Evolutionary conservation across 179 eudicot genomes (phyloP).

Genomic region (Spergularia azorica): DNA sequence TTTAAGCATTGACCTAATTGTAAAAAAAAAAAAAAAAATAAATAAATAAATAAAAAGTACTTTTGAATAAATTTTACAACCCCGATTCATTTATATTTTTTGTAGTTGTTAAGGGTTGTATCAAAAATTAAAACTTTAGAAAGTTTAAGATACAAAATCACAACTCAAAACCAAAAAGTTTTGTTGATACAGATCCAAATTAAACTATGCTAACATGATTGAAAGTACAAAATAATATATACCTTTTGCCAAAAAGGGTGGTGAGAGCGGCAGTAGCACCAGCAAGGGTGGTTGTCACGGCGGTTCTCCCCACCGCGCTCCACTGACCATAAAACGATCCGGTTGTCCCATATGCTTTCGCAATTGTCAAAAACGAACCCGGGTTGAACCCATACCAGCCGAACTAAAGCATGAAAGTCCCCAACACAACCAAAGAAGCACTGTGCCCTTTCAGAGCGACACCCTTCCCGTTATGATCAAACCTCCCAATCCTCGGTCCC

Average conservation of each 20-base stretch:
- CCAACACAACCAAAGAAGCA: slow-evolving; percentile 45
- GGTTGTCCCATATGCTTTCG: slow-evolving; percentile 31
- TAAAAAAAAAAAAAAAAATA: too few relatives aligned
- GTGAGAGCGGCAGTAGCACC: slow-evolving; percentile 50
- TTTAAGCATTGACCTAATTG: too few relatives aligned
- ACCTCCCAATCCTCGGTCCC: slow-evolving; percentile 47
- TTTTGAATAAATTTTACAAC: too few relatives aligned
- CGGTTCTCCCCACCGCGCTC: slow-evolving; percentile 49
- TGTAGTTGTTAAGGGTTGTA: too few relatives aligned
- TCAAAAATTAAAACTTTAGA: too few relatives aligned
- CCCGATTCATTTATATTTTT: too few relatives aligned
- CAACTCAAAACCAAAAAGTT: too few relatives aligned
- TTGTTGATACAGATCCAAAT: too few relatives aligned
- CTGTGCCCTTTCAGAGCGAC: slow-evolving; percentile 40
- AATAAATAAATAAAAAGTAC: too few relatives aligned
- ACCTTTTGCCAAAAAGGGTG: slow-evolving; percentile 41
- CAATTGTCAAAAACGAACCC: slow-evolving; percentile 47
- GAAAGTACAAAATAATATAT: too few relatives aligned
- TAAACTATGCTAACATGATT: too few relatives aligned
- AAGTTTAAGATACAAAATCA: too few relatives aligned
- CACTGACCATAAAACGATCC: slow-evolving; percentile 54
- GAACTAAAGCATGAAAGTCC: slow-evolving; percentile 52
- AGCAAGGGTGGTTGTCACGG: slow-evolving; percentile 55
- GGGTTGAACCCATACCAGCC: slow-evolving; percentile 61
- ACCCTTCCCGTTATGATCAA: slow-evolving; percentile 39